Evolutionary conservation across 2,329 filamentous ascomycete genomes (phyloP).

Genomic region (Aspergillus intermedius): DNA sequence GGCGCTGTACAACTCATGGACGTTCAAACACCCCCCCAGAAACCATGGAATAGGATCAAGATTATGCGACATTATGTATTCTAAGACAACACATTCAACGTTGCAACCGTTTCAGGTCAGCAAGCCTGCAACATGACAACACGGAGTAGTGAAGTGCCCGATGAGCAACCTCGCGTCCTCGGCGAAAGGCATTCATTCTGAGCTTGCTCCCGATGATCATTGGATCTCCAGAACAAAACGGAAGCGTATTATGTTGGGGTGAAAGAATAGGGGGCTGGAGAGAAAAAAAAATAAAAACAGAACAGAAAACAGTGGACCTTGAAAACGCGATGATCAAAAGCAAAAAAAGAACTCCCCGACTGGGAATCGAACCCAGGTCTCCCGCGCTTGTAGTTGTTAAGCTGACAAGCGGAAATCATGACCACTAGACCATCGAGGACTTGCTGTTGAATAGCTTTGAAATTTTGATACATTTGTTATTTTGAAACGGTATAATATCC

Average conservation of each 20-base stretch:
- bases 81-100: no score
- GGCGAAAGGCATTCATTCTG: no score
- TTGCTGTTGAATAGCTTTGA: background rate
- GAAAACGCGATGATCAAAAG: background rate
- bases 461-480: no score
- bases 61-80: no score
- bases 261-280: background rate
- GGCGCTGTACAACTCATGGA: background rate
- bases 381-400: slow-evolving; percentile 6
- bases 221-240: background rate
- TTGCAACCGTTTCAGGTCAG: no score
- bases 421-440: slow-evolving; percentile 11
- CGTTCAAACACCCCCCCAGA: background rate
- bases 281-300: background rate
- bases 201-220: no score
- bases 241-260: background rate
- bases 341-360: slow-evolving; percentile 5
- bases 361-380: slow-evolving; percentile 10
- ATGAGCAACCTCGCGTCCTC: no score
- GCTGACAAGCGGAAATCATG: slow-evolving; percentile 13
- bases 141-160: no score
- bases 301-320: background rate
- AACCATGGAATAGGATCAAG: background rate
- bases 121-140: no score
- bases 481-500: no score